Conservation (phyloP, 257 asterid species). For the Echites panduratus region DNA sequence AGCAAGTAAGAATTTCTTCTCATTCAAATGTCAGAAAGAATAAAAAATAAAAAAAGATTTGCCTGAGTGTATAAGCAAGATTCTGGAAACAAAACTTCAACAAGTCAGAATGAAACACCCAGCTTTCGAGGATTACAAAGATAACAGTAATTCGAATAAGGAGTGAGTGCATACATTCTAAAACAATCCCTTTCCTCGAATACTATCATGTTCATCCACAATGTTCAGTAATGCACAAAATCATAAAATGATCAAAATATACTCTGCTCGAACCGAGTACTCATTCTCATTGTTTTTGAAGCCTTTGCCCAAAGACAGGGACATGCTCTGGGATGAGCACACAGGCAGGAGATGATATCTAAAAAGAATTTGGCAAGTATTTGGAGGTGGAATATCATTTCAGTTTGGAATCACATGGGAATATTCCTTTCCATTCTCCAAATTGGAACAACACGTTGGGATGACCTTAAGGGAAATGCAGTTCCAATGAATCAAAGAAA, state of each 20-base stretch:
- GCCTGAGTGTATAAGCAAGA: not conserved
- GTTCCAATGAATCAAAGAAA: not conserved
- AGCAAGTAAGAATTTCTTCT: not conserved
- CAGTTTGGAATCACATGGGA: not conserved
- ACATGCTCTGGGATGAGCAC: not conserved
- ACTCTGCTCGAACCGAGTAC: not conserved
- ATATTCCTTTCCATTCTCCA: not conserved
- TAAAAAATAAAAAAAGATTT: not conserved
- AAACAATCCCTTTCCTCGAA: not conserved
- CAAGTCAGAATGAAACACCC: not conserved
- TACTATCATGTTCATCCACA: not conserved
- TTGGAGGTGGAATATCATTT: not conserved
- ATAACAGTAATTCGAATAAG: not conserved
- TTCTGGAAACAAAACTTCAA: not conserved
- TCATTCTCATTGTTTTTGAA: not conserved
- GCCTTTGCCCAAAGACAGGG: not conserved
- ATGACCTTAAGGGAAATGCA: not conserved
- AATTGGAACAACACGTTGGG: not conserved
- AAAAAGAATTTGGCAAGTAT: not conserved
- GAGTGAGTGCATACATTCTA: not conserved
- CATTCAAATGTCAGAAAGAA: not conserved
- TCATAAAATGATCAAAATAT: not conserved
- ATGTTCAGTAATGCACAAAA: not conserved
- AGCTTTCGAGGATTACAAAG: conserved; percentile 12
- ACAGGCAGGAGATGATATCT: not conserved